These are phyloP conservation scores for Boletales sp. DNA, from an alignment of 768 basidiomycete species.

Conservation along the genomic window DNA sequence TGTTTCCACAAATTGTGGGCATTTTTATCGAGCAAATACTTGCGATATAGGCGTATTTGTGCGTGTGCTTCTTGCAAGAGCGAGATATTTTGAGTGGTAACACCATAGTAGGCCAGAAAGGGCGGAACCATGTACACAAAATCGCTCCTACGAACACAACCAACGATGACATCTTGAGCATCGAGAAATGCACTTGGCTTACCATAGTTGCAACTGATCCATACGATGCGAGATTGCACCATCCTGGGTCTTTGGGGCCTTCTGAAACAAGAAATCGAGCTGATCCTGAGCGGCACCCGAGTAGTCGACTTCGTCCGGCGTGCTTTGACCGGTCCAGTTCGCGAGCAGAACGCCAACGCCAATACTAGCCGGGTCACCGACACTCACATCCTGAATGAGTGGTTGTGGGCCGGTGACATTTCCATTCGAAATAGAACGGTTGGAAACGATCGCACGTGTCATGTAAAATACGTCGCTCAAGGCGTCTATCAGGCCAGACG, in stretches of 20 bases:
- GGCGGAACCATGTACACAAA: conserved; percentile 85
- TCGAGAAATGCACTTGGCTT: neutral
- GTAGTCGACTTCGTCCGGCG: conserved; percentile 48
- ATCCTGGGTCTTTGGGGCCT: conserved; percentile 59
- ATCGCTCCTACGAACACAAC: conserved; percentile 53
- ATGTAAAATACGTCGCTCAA: conserved; percentile 58
- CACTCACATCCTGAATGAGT: conserved; percentile 56
- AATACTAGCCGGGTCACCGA: conserved; percentile 76
- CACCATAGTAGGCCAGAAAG: conserved; percentile 84
- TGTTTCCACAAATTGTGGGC: conserved; percentile 73
- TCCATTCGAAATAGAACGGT: conserved; percentile 42
- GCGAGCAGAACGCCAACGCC: conserved; percentile 66
- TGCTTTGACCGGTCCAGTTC: conserved; percentile 45
- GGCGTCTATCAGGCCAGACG: conserved; percentile 21
- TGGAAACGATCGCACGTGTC: conserved; percentile 45
- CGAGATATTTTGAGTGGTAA: conserved; percentile 50
- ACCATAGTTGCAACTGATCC: conserved; percentile 72
- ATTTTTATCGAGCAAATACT: conserved; percentile 50
- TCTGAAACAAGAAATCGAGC: conserved; percentile 54
- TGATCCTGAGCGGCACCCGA: conserved; percentile 63
- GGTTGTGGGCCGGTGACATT: conserved; percentile 51
- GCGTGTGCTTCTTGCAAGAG: conserved; percentile 63
- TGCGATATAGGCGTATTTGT: conserved; percentile 71
- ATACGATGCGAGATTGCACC: conserved; percentile 82
- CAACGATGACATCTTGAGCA: neutral